Evolutionary conservation across 306 rosid genomes (phyloP).

Genomic region (Casuarina cunninghamiana): DNA sequence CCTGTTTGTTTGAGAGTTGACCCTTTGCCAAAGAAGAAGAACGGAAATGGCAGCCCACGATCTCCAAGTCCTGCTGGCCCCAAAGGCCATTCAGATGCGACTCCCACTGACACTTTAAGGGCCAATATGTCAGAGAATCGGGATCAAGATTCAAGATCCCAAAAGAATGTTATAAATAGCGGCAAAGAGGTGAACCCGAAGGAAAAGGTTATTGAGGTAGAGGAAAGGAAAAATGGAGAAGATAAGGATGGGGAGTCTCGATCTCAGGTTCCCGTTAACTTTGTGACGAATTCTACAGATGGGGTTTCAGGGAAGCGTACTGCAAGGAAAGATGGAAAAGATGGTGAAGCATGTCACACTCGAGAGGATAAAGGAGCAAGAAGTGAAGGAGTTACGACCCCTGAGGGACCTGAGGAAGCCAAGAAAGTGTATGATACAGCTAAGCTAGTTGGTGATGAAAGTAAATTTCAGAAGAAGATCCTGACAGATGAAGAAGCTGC

Average conservation of each 20-base stretch:
- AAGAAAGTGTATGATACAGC: slow-evolving; percentile 3
- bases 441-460: slow-evolving; percentile 3
- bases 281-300: background rate
- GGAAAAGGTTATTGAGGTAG: slow-evolving; percentile 27
- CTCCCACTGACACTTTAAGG: slow-evolving; percentile 8
- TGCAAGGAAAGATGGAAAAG: slow-evolving; percentile 11
- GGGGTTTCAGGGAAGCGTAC: background rate
- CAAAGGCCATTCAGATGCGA: slow-evolving; percentile 15
- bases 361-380: slow-evolving; percentile 16
- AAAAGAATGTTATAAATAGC: background rate
- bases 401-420: slow-evolving; percentile 16
- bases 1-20: slow-evolving; percentile 89
- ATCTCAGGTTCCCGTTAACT: background rate
- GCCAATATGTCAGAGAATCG: slow-evolving; percentile 18
- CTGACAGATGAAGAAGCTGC: slow-evolving; percentile 63
- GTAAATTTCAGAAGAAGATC: slow-evolving; percentile 8
- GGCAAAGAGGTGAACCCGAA: slow-evolving; percentile 9
- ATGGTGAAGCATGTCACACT: background rate
- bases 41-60: slow-evolving; percentile 41
- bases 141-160: background rate
- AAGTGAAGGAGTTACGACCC: background rate
- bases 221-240: slow-evolving; percentile 20
- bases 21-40: slow-evolving; percentile 61
- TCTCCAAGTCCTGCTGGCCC: slow-evolving; percentile 56
- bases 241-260: slow-evolving; percentile 19